A percentile compares a stretch with the other conserved stretches of the same genome.
Conservation (phyloP, 108 stramenopile species). For the Nitzschia sp. region DNA sequence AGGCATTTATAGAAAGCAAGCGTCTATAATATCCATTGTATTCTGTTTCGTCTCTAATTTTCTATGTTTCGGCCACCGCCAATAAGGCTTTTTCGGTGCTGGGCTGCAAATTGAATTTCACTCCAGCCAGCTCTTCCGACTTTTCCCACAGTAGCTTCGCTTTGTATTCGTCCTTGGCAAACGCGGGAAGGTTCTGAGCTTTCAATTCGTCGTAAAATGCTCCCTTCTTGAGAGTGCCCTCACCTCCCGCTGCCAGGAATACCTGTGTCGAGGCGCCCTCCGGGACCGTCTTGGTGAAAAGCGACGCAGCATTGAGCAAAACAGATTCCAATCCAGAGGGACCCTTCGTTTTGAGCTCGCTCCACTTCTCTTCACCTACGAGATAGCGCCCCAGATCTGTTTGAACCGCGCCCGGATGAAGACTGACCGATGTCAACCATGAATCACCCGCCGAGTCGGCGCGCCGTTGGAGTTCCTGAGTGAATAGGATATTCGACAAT, state of each 20-base stretch:
- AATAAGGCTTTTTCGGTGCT: no score
- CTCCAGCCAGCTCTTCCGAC: slow-evolving; percentile 51
- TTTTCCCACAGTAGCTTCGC: slow-evolving; percentile 63
- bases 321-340: slow-evolving; percentile 33
- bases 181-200: slow-evolving; percentile 21
- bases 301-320: slow-evolving; percentile 22
- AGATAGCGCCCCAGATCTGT: slow-evolving; percentile 71
- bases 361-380: slow-evolving; percentile 47
- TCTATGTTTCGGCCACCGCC: no score
- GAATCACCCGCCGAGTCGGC: slow-evolving; percentile 46
- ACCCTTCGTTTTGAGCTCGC: slow-evolving; percentile 44
- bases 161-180: slow-evolving; percentile 45
- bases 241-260: slow-evolving; percentile 50
- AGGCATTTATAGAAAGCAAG: no score
- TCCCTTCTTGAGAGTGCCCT: slow-evolving; percentile 20
- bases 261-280: slow-evolving; percentile 73
- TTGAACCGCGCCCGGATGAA: slow-evolving; percentile 73
- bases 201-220: slow-evolving; percentile 58
- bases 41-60: background rate
- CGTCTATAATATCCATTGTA: background rate
- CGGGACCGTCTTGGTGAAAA: slow-evolving; percentile 48
- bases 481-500: slow-evolving; percentile 80
- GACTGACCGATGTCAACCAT: slow-evolving; percentile 49
- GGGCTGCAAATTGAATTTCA: slow-evolving; percentile 45
- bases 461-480: slow-evolving; percentile 70